Evolutionary conservation across 208 protist genomes (phyloP).

Genomic region (Trypanosoma boissoni): DNA sequence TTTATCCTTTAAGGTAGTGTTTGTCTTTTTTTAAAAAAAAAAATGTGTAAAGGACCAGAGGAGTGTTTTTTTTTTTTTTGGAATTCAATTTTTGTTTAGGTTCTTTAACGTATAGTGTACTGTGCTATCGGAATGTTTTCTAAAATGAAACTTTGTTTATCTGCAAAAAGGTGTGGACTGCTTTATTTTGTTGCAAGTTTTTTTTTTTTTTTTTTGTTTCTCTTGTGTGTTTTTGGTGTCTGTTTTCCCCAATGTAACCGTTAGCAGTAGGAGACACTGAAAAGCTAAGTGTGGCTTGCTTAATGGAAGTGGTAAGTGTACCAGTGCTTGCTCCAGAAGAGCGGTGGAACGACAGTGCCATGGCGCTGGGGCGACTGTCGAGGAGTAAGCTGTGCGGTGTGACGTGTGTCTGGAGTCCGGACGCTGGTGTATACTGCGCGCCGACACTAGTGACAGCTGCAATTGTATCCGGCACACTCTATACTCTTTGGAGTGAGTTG

Average conservation of each 20-base stretch:
- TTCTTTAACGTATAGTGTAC: too few species aligned
- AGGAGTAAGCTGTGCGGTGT: slow-evolving; percentile 17
- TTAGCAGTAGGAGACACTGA: slow-evolving; percentile 4
- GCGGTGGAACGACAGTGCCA: slow-evolving; percentile 32
- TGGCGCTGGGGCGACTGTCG: slow-evolving; percentile 36
- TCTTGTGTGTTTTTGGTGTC: not conserved
- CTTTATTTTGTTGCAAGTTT: slow-evolving; percentile 12
- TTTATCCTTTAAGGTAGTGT: slow-evolving; percentile 13
- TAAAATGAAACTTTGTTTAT: too few species aligned
- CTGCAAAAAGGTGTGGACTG: too few species aligned
- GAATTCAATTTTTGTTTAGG: slow-evolving; percentile 5
- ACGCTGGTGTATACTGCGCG: slow-evolving; percentile 24
- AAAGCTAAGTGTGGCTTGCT: not conserved
- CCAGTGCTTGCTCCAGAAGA: slow-evolving; percentile 2
- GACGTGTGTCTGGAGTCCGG: slow-evolving; percentile 33
- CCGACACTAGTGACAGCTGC: slow-evolving; percentile 44
- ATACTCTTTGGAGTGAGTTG: slow-evolving; percentile 41
- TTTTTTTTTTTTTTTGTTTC: slow-evolving; percentile 10
- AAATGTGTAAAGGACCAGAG: not conserved
- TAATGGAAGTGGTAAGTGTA: not conserved
- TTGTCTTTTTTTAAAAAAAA: not conserved
- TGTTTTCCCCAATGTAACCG: slow-evolving; percentile 4
- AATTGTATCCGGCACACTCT: slow-evolving; percentile 50
- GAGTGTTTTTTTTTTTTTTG: slow-evolving; percentile 3
- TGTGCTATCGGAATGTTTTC: too few species aligned